Evolutionary conservation across 345 rosid genomes (phyloP), one percentile per base, ranked within the genome.

Genomic region (Populus euphratica): DNA sequence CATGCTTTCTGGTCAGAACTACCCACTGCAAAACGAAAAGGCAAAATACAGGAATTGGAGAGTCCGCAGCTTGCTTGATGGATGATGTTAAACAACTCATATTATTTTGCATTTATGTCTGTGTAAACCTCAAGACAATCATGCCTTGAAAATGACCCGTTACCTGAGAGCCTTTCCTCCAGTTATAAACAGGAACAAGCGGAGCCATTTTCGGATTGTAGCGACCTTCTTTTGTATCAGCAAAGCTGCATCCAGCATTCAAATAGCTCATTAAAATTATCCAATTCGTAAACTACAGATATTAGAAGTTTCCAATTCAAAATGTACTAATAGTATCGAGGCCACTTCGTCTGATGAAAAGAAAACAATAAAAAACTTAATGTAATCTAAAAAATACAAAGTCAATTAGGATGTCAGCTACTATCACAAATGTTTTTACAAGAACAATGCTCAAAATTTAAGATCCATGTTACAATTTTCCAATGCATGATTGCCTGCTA

Each of bases 81-180:
- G 67, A 77, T 56, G 63, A 47, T 72, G 43, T 63, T 69, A 74
- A 35, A 59, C 33, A 73, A 29, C 17, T 38, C 27, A 69, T 1
- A 12, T 59, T 35, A 13, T 71, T 31, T 25, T 31, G 17, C 3
- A 69, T 38, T 50, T 47, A 49, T 35, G 25, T 69, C 35, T 14
- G 13, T 39, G 29, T 29, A 43, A 50, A 83, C 63, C 61, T 33
- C 39, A 65, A n/a, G 54, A 71, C 76, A 68, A 61, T 61, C 38
- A 74, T 63, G 59, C 64, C 63, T 78, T 77, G 44, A 73, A 71
- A 73, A 67, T 14, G 8, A 70, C 82, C 25, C 29, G 72, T 76
- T 77, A 96, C 99, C 97, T 96, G 98, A 75, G 98, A 96, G 73
- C 99, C 99, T 84, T 96, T 96, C 90, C 98, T 89, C 99, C 99